Evolutionary conservation across 2,329 filamentous ascomycete genomes (phyloP), one percentile per base, ranked within the genome.

Genomic region (Epicoccum nigrum): DNA sequence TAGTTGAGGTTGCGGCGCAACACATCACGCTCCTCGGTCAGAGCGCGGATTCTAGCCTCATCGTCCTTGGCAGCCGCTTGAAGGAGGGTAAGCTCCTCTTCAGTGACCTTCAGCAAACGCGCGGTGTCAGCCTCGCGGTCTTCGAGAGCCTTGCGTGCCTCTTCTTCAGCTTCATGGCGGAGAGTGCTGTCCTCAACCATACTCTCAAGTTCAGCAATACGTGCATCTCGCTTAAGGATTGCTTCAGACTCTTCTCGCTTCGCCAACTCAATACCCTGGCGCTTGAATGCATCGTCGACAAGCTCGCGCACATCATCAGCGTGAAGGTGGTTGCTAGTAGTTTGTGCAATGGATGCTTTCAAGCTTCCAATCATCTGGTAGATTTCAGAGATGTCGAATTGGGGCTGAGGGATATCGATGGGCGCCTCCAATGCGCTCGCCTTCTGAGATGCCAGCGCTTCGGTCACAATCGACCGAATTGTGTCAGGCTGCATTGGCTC

Each of bases 311-410:
- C 60, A 54, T 80, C 76, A 25, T 79, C 76, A 41, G 77, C 71
- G 41, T 79, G 73, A 4, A 79, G 63, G 46, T 76, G 75, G 12
- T 72, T 67, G 17, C 73, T 76, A 4, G 76, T 76, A 42, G 76
- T 74, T 47, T 76, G 72, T 13, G 76, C 76, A 51, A 79, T 76
- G 1, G 77, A 77, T 33, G 76, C 72, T 55, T 79, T 79, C 64
- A 80, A 72, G 49, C 78, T 77, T 23, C 75, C 75, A 32, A 80
- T 69, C 9, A 76, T 72, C 54, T 79, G 74, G 54, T 79, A 77
- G 33, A 80, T 70, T 38, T 79, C 77, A 45, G 72, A 69, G 57
- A 74, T 60, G 32, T 74, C 71, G 32, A 72, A 53, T 43, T 69
- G 65, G 40, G 70, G 69, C 39, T 72, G 70, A 35, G 70, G 63